phyloP scores from a whole-genome alignment of 495 filamentous ascomycete genomes.

The Neurospora pannonica region DNA sequence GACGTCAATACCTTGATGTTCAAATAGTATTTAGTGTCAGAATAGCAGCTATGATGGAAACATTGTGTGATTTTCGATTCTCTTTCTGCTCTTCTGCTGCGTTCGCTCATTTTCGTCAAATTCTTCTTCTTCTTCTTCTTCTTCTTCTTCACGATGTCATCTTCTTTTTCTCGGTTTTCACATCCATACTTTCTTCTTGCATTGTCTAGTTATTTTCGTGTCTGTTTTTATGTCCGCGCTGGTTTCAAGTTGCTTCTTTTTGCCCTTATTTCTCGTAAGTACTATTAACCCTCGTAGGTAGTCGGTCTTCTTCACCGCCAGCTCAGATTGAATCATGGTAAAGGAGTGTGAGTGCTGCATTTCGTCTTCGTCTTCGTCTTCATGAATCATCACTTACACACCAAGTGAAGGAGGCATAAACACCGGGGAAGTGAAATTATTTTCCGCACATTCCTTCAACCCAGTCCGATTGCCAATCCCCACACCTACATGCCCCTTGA shows the following conservation, averaged over 20 bases:
- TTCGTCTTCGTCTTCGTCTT: background rate
- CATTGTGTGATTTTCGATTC: background rate
- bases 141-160: background rate
- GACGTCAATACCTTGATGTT: too few relatives aligned
- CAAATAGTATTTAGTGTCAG: too few relatives aligned
- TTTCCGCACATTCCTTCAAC: background rate
- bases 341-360: fast-evolving
- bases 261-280: too few relatives aligned
- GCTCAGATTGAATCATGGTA: fast-evolving
- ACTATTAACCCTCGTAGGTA: too few relatives aligned
- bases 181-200: background rate
- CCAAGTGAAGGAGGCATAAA: background rate
- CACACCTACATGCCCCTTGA: background rate
- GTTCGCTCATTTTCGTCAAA: background rate
- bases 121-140: background rate
- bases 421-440: background rate
- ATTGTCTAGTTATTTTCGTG: too few relatives aligned
- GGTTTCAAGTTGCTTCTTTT: background rate
- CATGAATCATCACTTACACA: background rate
- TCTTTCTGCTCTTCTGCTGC: background rate
- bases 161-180: background rate
- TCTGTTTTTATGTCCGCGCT: background rate
- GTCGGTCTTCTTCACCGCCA: background rate
- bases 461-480: background rate
- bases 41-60: background rate